Percentiles rank a stretch among this genome's conserved stretches.
These are phyloP conservation scores for Arthrinium phaeospermum DNA, from an alignment of 2,329 filamentous ascomycete genomes.

Conservation along the genomic window DNA sequence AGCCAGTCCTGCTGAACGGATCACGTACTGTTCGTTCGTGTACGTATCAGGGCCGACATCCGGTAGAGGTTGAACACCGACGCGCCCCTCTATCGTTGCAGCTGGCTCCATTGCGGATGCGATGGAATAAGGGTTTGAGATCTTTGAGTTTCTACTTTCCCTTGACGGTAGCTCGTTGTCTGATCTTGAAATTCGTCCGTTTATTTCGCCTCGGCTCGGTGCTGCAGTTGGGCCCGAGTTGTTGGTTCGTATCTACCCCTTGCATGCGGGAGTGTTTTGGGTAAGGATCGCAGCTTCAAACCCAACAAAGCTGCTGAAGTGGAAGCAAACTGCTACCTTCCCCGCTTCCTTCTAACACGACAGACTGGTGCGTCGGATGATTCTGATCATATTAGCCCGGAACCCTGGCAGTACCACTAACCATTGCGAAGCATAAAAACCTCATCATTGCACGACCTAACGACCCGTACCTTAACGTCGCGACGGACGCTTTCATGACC, in stretches of 20 bases:
- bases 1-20: rapidly evolving
- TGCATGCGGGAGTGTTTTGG: background rate
- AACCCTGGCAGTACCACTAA: no score
- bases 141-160: no score
- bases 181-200: background rate
- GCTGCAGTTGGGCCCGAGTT: background rate
- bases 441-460: no score
- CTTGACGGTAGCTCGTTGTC: background rate
- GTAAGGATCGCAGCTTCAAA: background rate
- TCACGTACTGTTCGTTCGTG: background rate
- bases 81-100: background rate
- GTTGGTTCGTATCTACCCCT: background rate
- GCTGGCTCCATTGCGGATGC: background rate
- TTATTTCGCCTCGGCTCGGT: background rate
- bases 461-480: background rate
- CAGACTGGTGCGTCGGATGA: background rate
- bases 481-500: background rate
- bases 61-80: background rate
- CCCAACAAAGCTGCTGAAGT: background rate
- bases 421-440: no score
- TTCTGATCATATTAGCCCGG: background rate
- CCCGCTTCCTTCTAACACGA: background rate
- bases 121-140: background rate
- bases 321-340: background rate
- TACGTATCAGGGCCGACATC: background rate